Conservation (phyloP, 306 rosid species). For the Dryas drummondii region DNA sequence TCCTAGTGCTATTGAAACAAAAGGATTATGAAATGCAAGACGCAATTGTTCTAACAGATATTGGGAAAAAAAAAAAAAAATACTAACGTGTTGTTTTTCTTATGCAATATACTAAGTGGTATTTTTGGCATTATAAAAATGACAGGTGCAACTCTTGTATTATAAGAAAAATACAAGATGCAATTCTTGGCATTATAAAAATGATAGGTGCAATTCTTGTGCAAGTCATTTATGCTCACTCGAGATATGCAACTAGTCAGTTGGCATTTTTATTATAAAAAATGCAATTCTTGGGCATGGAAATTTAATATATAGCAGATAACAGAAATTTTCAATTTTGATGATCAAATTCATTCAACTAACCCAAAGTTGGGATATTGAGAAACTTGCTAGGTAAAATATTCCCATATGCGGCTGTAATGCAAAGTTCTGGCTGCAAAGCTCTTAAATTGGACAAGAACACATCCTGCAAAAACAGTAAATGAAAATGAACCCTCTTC, state of each 20-base stretch:
- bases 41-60: not conserved
- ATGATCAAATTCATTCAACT: conserved; percentile 15
- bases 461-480: conserved; percentile 44
- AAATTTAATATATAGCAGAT: not conserved
- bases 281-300: too few relatives aligned
- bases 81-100: not conserved
- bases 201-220: too few relatives aligned
- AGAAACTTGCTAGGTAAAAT: conserved; percentile 58
- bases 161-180: too few relatives aligned
- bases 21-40: not conserved
- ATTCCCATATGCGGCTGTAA: conserved; percentile 61
- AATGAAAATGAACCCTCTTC: conserved; percentile 9
- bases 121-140: not conserved
- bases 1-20: not conserved
- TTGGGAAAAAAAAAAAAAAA: too few relatives aligned
- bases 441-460: conserved; percentile 71
- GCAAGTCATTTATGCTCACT: too few relatives aligned
- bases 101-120: too few relatives aligned
- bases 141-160: not conserved
- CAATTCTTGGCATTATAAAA: too few relatives aligned
- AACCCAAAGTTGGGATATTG: conserved; percentile 58
- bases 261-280: too few relatives aligned
- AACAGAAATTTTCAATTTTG: not conserved
- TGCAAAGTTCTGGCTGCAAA: conserved; percentile 76
- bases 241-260: too few relatives aligned